A percentile compares a stretch with the other conserved stretches of the same genome.
Evolutionary conservation across 345 rosid species (phyloP).

Genomic region (Hibiscus mutabilis): DNA sequence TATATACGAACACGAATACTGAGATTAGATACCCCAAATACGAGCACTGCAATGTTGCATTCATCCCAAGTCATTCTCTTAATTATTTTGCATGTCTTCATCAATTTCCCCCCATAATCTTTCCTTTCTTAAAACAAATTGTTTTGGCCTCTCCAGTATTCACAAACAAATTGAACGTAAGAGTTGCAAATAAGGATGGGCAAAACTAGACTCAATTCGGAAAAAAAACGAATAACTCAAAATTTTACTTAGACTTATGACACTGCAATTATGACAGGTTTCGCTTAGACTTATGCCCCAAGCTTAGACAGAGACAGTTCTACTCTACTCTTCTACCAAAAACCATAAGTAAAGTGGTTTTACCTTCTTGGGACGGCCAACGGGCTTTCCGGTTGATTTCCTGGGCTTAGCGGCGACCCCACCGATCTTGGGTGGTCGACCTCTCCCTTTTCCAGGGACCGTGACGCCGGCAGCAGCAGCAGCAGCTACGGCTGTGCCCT

Average conservation of each 20-base stretch:
- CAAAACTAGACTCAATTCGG: no score
- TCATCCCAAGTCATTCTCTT: background rate
- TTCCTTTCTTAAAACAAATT: background rate
- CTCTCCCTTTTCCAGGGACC: slow-evolving; percentile 32
- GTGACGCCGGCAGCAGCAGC: background rate
- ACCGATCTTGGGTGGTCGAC: slow-evolving; percentile 46
- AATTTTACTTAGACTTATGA: background rate
- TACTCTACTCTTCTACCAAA: background rate
- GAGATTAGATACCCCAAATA: no score
- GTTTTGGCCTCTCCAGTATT: background rate
- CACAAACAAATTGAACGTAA: background rate
- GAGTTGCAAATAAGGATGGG: no score
- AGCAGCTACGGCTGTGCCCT: background rate
- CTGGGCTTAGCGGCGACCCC: slow-evolving; percentile 20
- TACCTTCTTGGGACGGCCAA: slow-evolving; percentile 78
- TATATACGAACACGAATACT: no score
- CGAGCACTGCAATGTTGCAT: background rate
- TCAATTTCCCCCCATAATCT: background rate
- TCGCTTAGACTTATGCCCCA: background rate
- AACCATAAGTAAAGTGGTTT: background rate
- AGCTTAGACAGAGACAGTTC: background rate
- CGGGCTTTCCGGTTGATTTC: slow-evolving; percentile 38
- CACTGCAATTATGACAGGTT: background rate
- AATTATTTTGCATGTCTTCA: background rate
- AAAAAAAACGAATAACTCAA: no score